Conservation (phyloP, 768 basidiomycete species). For the Nidula microcarpa region DNA sequence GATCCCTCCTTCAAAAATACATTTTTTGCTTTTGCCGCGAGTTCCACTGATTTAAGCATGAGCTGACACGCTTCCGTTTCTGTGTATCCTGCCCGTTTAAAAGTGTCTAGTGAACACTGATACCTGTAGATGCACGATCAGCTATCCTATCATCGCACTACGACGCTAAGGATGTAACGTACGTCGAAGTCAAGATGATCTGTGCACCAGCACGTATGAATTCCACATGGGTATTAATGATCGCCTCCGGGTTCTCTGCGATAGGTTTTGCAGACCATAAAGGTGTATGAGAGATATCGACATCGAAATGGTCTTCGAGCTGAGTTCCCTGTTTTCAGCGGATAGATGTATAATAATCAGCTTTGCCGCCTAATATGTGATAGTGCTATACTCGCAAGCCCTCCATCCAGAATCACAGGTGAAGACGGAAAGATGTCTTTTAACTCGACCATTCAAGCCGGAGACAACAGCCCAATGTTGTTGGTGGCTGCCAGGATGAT, state of each 20-base stretch:
- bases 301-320: slow-evolving; percentile 46
- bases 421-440: background rate
- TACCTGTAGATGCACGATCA: slow-evolving; percentile 39
- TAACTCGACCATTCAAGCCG: background rate
- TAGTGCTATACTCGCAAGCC: slow-evolving; percentile 30
- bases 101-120: slow-evolving; percentile 58
- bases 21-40: slow-evolving; percentile 45
- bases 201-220: slow-evolving; percentile 66
- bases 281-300: slow-evolving; percentile 47
- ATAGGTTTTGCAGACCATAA: slow-evolving; percentile 74
- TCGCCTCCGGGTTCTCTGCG: slow-evolving; percentile 44
- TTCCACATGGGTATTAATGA: slow-evolving; percentile 56
- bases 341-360: too few species aligned
- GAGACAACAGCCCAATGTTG: too few species aligned
- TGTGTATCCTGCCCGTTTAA: slow-evolving; percentile 47
- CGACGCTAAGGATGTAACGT: slow-evolving; percentile 6
- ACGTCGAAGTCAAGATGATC: slow-evolving; percentile 72
- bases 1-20: slow-evolving; percentile 5
- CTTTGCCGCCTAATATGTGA: background rate
- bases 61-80: slow-evolving; percentile 35
- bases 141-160: background rate
- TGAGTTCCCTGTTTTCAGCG: slow-evolving; percentile 49
- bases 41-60: slow-evolving; percentile 50
- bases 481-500: too few species aligned
- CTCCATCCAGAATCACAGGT: slow-evolving; percentile 36